Conservation (phyloP, 192 early-diverging fungal species). For the Gonapodya prolifera region DNA sequence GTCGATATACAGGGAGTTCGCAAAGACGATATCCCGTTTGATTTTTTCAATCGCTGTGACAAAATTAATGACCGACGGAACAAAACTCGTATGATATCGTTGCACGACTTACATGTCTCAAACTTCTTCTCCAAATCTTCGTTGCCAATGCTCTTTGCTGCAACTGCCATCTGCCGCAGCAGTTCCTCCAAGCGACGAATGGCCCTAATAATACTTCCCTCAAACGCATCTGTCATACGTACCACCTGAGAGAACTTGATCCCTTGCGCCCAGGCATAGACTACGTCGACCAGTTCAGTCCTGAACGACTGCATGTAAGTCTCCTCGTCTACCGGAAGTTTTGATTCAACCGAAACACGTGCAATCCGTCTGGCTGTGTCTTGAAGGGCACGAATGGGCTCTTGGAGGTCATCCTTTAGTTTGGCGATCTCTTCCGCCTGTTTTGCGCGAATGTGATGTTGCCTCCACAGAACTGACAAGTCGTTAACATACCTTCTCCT, state of each 20-base stretch:
- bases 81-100: neutral
- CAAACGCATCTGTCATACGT: constrained; percentile 88
- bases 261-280: constrained; percentile 80
- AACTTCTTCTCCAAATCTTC: constrained; percentile 89
- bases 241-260: constrained; percentile 90
- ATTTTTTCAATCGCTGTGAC: constrained; percentile 61
- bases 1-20: constrained; percentile 84
- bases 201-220: constrained; percentile 82
- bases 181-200: constrained; percentile 86
- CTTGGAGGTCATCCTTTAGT: constrained; percentile 63
- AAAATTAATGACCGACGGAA: constrained; percentile 1
- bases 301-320: constrained; percentile 78
- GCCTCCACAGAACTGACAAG: too few relatives aligned
- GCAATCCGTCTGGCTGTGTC: constrained; percentile 77
- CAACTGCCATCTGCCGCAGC: constrained; percentile 74
- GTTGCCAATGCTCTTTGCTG: constrained; percentile 91
- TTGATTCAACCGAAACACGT: constrained; percentile 75
- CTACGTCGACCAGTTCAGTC: constrained; percentile 87
- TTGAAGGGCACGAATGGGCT: constrained; percentile 64
- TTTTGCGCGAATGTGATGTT: neutral
- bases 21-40: constrained; percentile 96
- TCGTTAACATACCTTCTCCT: constrained; percentile 55
- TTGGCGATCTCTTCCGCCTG: constrained; percentile 27
- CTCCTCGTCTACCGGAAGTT: constrained; percentile 73
- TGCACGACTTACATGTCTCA: constrained; percentile 45